Evolutionary conservation across 1,284 basidiomycete genomes (phyloP).

Genomic region (Ganoderma boninense): DNA sequence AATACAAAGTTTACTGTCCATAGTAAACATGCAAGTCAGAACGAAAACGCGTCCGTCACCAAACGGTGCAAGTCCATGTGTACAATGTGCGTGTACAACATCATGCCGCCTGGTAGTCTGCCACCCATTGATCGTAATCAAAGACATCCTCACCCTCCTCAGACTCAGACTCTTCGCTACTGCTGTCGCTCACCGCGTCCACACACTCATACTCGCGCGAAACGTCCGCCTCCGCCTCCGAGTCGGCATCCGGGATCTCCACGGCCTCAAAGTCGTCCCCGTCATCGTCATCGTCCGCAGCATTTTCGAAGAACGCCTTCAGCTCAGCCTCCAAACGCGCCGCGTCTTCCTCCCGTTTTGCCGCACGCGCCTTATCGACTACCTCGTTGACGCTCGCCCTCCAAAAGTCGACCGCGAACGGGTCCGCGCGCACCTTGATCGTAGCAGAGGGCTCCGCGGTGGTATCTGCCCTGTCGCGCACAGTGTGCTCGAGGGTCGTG

Average conservation of each 20-base stretch:
- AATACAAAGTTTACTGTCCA: not conserved
- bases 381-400: not conserved
- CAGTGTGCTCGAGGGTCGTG: not conserved
- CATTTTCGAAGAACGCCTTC: not conserved
- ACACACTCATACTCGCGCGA: not conserved
- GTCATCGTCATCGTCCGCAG: not conserved
- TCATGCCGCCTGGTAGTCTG: not conserved
- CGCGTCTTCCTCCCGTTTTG: not conserved
- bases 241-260: too few relatives aligned
- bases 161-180: not conserved
- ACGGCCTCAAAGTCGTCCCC: not conserved
- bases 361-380: not conserved
- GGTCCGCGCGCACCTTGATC: not conserved
- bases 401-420: not conserved
- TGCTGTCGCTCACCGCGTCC: not conserved
- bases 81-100: not conserved
- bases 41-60: not conserved
- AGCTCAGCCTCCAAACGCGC: not conserved
- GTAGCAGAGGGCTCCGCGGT: not conserved
- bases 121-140: not conserved
- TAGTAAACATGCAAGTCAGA: not conserved
- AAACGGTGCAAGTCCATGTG: not conserved
- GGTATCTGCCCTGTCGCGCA: not conserved
- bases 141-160: not conserved
- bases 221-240: not conserved